phyloP scores from a whole-genome alignment of 495 filamentous ascomycete species.

The Cenococcum geophilum region DNA sequence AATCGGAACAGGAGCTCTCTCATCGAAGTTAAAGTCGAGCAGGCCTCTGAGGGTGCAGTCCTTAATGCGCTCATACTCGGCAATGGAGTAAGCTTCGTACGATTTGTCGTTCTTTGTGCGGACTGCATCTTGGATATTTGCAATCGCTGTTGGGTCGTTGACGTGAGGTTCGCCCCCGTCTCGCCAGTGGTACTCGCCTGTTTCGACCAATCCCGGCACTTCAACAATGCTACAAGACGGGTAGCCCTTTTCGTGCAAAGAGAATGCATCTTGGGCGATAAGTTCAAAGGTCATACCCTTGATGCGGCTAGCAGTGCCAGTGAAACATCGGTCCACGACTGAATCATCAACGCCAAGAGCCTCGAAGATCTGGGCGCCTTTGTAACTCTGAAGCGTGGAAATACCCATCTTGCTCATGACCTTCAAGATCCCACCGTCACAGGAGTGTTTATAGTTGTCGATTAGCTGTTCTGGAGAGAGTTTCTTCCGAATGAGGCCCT shows the following conservation, averaged over 20 bases:
- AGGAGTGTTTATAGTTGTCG: slow-evolving; percentile 96
- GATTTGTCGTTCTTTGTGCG: slow-evolving; percentile 99
- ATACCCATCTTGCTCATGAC: slow-evolving; percentile 99
- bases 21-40: slow-evolving; percentile 96
- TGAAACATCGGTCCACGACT: slow-evolving; percentile 95
- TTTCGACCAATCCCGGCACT: slow-evolving; percentile 82
- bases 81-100: slow-evolving; percentile 92
- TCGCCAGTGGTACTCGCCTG: slow-evolving; percentile 99
- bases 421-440: slow-evolving; percentile 96
- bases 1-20: slow-evolving; percentile 78
- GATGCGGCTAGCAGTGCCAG: slow-evolving; percentile 91
- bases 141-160: slow-evolving; percentile 92
- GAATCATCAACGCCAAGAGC: slow-evolving; percentile 94
- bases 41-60: slow-evolving; percentile 93
- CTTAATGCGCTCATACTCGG: slow-evolving; percentile 97
- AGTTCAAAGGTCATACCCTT: slow-evolving; percentile 93
- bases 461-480: slow-evolving; percentile 78
- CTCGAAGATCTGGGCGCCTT: slow-evolving; percentile 98
- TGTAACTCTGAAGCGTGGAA: slow-evolving; percentile 95
- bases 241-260: slow-evolving; percentile 93
- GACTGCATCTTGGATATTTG: slow-evolving; percentile 97
- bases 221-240: slow-evolving; percentile 73
- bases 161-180: slow-evolving; percentile 97
- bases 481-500: slow-evolving; percentile 88
- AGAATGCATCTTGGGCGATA: slow-evolving; percentile 94